These are phyloP conservation scores for Brassica carinata DNA, from an alignment of 345 rosid genomes.

Conservation along the genomic window DNA sequence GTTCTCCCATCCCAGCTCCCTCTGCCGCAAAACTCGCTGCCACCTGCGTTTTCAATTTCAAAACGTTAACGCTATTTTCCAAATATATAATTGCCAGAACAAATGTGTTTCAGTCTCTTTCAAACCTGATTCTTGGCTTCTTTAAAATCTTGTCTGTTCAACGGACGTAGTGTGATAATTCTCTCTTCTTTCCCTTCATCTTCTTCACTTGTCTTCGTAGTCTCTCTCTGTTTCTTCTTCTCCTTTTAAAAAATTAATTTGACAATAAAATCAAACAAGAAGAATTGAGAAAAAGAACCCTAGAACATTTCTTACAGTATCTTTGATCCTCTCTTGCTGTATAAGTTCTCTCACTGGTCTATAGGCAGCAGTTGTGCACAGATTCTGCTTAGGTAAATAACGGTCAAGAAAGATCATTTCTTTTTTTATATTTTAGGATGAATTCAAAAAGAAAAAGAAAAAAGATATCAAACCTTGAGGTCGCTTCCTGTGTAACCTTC, in stretches of 20 bases:
- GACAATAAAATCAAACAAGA: background rate
- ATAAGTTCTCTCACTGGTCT: constrained; percentile 84
- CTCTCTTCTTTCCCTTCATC: constrained; percentile 54
- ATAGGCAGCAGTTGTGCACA: constrained; percentile 92
- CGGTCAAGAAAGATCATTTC: background rate
- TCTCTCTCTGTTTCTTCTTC: constrained; percentile 56
- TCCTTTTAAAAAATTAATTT: constrained; percentile 39
- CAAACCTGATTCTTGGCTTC: constrained; percentile 81
- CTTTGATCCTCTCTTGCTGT: constrained; percentile 79
- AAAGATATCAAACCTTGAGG: constrained; percentile 56
- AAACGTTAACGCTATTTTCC: constrained; percentile 11
- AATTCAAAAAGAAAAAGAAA: background rate
- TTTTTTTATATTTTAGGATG: background rate
- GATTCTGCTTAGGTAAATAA: constrained; percentile 49
- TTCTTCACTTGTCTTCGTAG: constrained; percentile 35
- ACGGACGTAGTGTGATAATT: constrained; percentile 65
- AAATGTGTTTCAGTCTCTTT: background rate
- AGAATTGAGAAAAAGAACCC: background rate
- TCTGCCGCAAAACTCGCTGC: constrained; percentile 87
- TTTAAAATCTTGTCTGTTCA: constrained; percentile 74
- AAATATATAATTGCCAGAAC: background rate
- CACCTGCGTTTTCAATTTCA: constrained; percentile 53
- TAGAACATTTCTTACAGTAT: constrained; percentile 42
- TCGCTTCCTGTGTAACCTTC: constrained; percentile 89
- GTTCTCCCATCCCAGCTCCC: constrained; percentile 74